Base-by-base conservation (phyloP, 371 early-diverging fungal genomes). In the Mortierella sp. region DNA sequence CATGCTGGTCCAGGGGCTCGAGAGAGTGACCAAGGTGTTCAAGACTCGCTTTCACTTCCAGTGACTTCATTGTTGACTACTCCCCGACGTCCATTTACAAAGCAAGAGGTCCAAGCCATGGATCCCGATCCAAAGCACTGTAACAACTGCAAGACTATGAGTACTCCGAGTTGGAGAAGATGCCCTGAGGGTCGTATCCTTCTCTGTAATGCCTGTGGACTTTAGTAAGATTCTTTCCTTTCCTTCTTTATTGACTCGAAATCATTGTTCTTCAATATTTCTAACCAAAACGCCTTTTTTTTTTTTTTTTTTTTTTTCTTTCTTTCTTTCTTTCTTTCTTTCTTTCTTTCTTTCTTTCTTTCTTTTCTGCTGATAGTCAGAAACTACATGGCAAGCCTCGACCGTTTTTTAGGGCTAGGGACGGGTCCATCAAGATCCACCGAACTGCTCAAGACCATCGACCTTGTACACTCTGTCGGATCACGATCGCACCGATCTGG, bases 171-270 rank as follows among this genome's bases (percentile, higher is more conserved):
- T 48, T 76, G 77, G 77, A 53, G 77, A 5, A 68, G 77, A 0
- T 76, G 77, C 21, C 72, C 77, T 9, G 51, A 72, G 4, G 77
- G 77, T 0, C 68, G 67, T 15, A 68, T 72, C 37, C 62, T 76
- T 0, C 62, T 76, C 25, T 76, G 77, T 26, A 76, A 76, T 28
- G 77, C 77, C 16, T 76, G 77, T 51, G 77, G 77, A 7, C 28
- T 76, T 4, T 76, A 72, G 37, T 37, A 37, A 37, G 37, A 3
- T 37, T 37, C 37, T 9, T 5, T 37, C 37, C 9, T 9, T 3
- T 9, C 37, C 37, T 37, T 5, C 37, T 37, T 37, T 37, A 37
- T 37, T n/a, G n/a, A n/a, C n/a, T n/a, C n/a, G n/a, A 37, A 37
- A 37, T 37, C 37, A 9, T n/a, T n/a, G n/a, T n/a, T n/a, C n/a